Conservation (phyloP, 2,329 filamentous ascomycete genomes). For the Aspergillus brunneoviolaceus region DNA sequence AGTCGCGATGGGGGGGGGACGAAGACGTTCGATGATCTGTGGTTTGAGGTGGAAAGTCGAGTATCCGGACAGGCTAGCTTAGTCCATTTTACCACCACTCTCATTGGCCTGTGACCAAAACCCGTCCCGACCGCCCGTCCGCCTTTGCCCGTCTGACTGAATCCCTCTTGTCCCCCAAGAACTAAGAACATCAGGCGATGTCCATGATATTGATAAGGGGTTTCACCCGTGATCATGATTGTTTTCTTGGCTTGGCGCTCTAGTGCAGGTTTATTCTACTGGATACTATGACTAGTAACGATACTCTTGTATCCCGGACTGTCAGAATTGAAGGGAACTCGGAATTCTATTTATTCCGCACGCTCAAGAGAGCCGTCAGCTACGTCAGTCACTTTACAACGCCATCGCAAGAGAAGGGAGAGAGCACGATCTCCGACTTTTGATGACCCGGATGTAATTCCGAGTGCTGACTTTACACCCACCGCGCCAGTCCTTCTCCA, state of each 20-base stretch:
- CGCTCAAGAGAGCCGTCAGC: background rate
- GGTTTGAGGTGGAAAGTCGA: conserved; percentile 44
- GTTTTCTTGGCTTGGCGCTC: background rate
- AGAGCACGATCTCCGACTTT: background rate
- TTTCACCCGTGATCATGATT: background rate
- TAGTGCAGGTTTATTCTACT: background rate
- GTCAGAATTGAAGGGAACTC: background rate
- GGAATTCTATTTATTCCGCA: background rate
- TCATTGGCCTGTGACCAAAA: conserved; percentile 35
- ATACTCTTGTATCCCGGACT: background rate
- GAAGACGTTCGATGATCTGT: conserved; percentile 32
- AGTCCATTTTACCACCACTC: conserved; percentile 32
- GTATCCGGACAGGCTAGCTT: conserved; percentile 36
- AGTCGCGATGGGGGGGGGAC: conserved; percentile 32
- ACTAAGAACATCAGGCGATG: conserved; percentile 23
- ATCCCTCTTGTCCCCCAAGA: conserved; percentile 8
- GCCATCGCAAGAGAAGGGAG: background rate
- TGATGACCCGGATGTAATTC: conserved; percentile 14
- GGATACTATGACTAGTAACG: background rate
- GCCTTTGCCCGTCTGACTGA: conserved; percentile 5
- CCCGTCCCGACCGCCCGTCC: conserved; percentile 16
- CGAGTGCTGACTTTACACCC: conserved; percentile 24
- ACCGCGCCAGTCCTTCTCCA: conserved; percentile 15
- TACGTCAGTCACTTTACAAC: background rate
- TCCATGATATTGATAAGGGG: background rate